These are phyloP conservation scores for Acidomyces sp. DNA, from an alignment of 495 filamentous ascomycete genomes.

Conservation along the genomic window DNA sequence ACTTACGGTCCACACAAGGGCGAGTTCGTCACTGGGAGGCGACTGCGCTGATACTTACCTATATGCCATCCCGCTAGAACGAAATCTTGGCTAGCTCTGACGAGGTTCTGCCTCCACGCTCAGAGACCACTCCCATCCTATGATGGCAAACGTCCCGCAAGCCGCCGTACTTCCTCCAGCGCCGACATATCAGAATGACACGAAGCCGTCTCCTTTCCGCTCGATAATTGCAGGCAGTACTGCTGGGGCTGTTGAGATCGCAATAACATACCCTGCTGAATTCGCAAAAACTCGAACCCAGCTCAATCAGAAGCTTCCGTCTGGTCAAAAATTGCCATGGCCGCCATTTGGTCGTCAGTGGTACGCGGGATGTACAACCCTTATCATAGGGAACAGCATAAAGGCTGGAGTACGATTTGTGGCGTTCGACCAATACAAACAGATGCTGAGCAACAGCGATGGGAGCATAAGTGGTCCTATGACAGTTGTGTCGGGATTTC, in stretches of 20 bases:
- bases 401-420: slow-evolving; percentile 98
- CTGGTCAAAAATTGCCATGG: slow-evolving; percentile 82
- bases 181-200: neutral
- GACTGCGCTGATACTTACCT: no score
- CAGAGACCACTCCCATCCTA: no score
- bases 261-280: slow-evolving; percentile 95
- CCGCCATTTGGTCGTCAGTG: slow-evolving; percentile 86
- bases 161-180: no score
- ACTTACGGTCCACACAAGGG: no score
- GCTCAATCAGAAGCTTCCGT: slow-evolving; percentile 72
- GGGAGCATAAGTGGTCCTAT: slow-evolving; percentile 82
- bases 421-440: slow-evolving; percentile 87
- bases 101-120: no score
- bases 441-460: slow-evolving; percentile 63
- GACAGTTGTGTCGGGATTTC: slow-evolving; percentile 88
- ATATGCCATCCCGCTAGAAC: no score
- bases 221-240: slow-evolving; percentile 80
- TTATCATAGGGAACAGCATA: slow-evolving; percentile 90
- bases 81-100: no score
- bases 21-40: no score
- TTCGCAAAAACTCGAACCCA: slow-evolving; percentile 95
- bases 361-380: slow-evolving; percentile 95
- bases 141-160: no score
- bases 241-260: slow-evolving; percentile 90
- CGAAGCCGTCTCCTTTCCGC: slow-evolving; percentile 62